Evolutionary conservation across 495 filamentous ascomycete genomes (phyloP).

Genomic region (Patellaria atrata): DNA sequence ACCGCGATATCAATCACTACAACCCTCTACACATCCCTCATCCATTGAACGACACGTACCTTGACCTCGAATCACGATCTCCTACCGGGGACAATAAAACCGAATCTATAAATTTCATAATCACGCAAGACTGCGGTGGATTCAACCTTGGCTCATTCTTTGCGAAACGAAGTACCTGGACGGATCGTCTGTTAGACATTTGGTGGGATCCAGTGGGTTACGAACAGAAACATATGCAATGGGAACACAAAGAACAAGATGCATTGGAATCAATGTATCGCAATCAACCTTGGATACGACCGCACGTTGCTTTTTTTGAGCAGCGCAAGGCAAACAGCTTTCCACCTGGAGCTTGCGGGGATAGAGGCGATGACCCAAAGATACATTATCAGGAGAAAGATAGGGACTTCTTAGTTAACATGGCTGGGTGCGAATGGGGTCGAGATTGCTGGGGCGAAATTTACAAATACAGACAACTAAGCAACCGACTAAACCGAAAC

Average conservation of each 20-base stretch:
- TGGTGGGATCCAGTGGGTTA: slow-evolving; percentile 99
- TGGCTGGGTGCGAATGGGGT: slow-evolving; percentile 95
- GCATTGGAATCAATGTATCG: slow-evolving; percentile 84
- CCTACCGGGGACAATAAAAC: slow-evolving; percentile 57
- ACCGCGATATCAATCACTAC: slow-evolving; percentile 92
- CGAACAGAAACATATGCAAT: slow-evolving; percentile 98
- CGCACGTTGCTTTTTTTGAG: slow-evolving; percentile 74
- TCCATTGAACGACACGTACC: slow-evolving; percentile 53
- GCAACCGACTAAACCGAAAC: slow-evolving; percentile 71
- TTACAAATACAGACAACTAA: slow-evolving; percentile 78
- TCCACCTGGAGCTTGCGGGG: slow-evolving; percentile 75
- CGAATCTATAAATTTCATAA: slow-evolving; percentile 67
- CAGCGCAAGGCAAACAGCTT: slow-evolving; percentile 93
- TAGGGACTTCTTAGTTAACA: slow-evolving; percentile 93
- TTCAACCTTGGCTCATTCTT: slow-evolving; percentile 98
- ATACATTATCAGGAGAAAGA: slow-evolving; percentile 80
- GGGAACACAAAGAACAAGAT: slow-evolving; percentile 98
- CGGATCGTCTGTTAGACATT: slow-evolving; percentile 80
- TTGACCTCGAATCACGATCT: slow-evolving; percentile 59
- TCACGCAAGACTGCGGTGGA: slow-evolving; percentile 88
- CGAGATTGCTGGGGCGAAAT: slow-evolving; percentile 98
- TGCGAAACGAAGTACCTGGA: slow-evolving; percentile 68
- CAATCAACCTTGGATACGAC: slow-evolving; percentile 84
- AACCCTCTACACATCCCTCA: slow-evolving; percentile 93
- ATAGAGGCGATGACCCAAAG: slow-evolving; percentile 53